Conservation (phyloP, 2,329 filamentous ascomycete genomes). For the Kalmusia sp. region DNA sequence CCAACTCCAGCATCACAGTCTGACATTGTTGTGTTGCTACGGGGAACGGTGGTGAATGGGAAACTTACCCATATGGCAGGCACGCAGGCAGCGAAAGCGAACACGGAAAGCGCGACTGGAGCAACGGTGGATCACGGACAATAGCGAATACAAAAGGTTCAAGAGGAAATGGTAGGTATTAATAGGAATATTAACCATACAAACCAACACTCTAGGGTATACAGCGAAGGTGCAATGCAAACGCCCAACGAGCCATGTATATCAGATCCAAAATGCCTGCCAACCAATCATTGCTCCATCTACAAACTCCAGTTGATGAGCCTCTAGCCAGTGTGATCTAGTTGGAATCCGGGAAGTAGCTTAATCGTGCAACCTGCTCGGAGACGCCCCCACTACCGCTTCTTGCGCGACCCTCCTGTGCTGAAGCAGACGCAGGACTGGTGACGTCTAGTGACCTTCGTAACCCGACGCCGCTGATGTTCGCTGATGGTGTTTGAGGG, state of each 20-base stretch:
- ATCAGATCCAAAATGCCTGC: background rate
- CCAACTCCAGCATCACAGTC: background rate
- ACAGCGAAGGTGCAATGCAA: background rate
- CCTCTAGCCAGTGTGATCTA: background rate
- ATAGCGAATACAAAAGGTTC: background rate
- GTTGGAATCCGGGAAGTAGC: constrained; percentile 25
- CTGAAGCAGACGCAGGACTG: constrained; percentile 16
- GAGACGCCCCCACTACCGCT: constrained; percentile 35
- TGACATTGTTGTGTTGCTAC: background rate
- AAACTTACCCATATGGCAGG: background rate
- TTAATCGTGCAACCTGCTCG: constrained; percentile 43
- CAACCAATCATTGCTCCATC: background rate
- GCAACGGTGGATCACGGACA: background rate
- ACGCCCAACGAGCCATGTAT: background rate
- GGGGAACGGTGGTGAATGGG: background rate
- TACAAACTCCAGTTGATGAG: background rate
- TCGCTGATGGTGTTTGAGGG: constrained; percentile 28
- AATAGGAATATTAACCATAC: background rate
- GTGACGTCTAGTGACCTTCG: constrained; percentile 41
- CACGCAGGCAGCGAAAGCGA: background rate
- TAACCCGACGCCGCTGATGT: constrained; percentile 36
- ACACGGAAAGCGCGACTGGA: background rate
- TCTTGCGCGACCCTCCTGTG: constrained; percentile 20
- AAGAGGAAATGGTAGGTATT: background rate
- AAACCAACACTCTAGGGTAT: constrained; percentile 7